Evolutionary conservation across 2,329 filamentous ascomycete species (phyloP).

Genomic region (Bipolaris bicolor): DNA sequence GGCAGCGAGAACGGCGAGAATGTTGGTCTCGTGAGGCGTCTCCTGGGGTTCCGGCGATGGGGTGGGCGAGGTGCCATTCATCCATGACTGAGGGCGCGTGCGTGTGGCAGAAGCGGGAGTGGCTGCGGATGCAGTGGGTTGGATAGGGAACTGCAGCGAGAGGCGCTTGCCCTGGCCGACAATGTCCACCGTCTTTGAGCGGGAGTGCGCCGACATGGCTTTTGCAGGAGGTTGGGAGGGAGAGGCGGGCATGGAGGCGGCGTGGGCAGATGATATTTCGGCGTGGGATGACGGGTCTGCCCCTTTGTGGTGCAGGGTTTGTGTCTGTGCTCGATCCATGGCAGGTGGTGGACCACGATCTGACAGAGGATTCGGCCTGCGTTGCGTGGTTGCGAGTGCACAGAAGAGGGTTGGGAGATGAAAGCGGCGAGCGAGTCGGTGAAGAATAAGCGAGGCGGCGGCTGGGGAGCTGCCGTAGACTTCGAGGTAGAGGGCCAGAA

Average conservation of each 20-base stretch:
- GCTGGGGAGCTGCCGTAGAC: slow-evolving; percentile 37
- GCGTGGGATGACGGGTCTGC: slow-evolving; percentile 22
- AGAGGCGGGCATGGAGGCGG: slow-evolving; percentile 18
- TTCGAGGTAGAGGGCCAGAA: slow-evolving; percentile 42
- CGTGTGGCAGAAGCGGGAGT: slow-evolving; percentile 41
- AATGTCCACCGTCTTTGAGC: slow-evolving; percentile 44
- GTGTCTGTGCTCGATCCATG: slow-evolving; percentile 41
- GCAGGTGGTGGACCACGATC: slow-evolving; percentile 29
- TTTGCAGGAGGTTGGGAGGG: slow-evolving; percentile 20
- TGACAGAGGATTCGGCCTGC: slow-evolving; percentile 28
- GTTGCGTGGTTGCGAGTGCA: slow-evolving; percentile 30
- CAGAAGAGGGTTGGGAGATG: slow-evolving; percentile 33
- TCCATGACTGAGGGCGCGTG: slow-evolving; percentile 49
- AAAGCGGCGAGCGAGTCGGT: slow-evolving; percentile 43
- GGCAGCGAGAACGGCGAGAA: slow-evolving; percentile 87
- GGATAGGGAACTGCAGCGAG: slow-evolving; percentile 58
- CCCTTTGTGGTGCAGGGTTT: slow-evolving; percentile 37
- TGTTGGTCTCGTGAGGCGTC: slow-evolving; percentile 50
- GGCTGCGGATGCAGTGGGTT: slow-evolving; percentile 41
- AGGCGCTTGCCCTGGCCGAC: slow-evolving; percentile 52
- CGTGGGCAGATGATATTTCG: slow-evolving; percentile 20
- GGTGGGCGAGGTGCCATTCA: slow-evolving; percentile 41
- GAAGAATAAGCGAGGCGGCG: slow-evolving; percentile 42
- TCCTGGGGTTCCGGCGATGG: slow-evolving; percentile 33
- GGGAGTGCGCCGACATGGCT: slow-evolving; percentile 37